These are phyloP conservation scores for Yamadazyma insecticola DNA, from an alignment of 805 yeast species.

Conservation along the genomic window DNA sequence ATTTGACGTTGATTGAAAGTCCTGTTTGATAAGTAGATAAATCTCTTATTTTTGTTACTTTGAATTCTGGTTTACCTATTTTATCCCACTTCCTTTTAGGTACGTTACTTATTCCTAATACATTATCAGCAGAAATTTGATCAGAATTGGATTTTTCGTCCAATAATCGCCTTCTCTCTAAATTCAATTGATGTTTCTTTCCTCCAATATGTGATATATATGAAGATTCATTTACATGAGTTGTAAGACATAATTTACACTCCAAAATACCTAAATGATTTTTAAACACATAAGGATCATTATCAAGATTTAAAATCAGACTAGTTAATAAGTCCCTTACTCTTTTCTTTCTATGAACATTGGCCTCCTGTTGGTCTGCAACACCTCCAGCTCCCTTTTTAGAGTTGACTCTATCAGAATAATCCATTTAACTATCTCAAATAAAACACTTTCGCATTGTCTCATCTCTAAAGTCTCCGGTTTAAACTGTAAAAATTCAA, in stretches of 20 bases:
- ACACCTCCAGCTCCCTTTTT: slow-evolving; percentile 90
- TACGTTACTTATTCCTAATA: slow-evolving; percentile 32
- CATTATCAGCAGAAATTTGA: slow-evolving; percentile 10
- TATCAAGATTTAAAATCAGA: slow-evolving; percentile 47
- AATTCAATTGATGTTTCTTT: slow-evolving; percentile 69
- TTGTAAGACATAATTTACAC: slow-evolving; percentile 78
- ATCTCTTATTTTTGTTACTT: slow-evolving; percentile 65
- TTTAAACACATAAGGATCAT: slow-evolving; percentile 79
- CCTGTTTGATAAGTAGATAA: slow-evolving; percentile 58
- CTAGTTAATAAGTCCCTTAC: slow-evolving; percentile 56
- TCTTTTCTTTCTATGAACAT: slow-evolving; percentile 63
- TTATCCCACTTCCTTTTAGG: slow-evolving; percentile 47
- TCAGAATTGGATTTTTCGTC: slow-evolving; percentile 25
- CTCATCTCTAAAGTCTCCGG: too few species aligned
- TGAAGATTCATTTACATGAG: slow-evolving; percentile 75
- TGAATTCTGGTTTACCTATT: slow-evolving; percentile 72
- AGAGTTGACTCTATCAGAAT: slow-evolving; percentile 84
- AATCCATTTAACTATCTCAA: slow-evolving; percentile 76
- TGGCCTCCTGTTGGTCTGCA: slow-evolving; percentile 68
- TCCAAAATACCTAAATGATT: slow-evolving; percentile 83
- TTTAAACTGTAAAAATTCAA: too few species aligned
- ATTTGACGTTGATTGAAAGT: slow-evolving; percentile 55
- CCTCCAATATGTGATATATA: slow-evolving; percentile 85
- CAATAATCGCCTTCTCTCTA: slow-evolving; percentile 50
- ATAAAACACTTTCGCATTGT: too few species aligned